Conservation (phyloP, 495 filamentous ascomycete species). For the Penicillium paxilli region DNA sequence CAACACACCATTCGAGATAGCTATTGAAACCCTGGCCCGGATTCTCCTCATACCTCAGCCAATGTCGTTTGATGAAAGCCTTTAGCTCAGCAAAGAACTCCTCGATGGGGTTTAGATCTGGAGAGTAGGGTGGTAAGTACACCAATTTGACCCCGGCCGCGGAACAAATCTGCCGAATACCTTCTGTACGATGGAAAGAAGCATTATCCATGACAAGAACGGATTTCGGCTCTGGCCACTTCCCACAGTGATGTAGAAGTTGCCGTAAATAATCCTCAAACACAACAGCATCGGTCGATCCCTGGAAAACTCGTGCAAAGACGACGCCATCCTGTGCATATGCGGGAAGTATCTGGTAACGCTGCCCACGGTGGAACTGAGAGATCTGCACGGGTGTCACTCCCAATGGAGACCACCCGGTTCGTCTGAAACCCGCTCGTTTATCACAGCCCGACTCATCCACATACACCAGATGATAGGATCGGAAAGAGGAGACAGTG, state of each 20-base stretch:
- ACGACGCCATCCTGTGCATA: too few relatives aligned
- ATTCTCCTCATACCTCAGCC: not conserved
- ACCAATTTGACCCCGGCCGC: slow-evolving; percentile 28
- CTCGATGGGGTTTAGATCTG: slow-evolving; percentile 18
- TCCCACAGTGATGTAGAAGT: slow-evolving; percentile 31
- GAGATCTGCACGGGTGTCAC: slow-evolving; percentile 23
- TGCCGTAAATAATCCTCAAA: slow-evolving; percentile 43
- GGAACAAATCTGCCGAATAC: not conserved
- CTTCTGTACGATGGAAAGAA: slow-evolving; percentile 1
- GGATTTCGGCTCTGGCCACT: slow-evolving; percentile 40
- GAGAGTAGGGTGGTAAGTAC: slow-evolving; percentile 21
- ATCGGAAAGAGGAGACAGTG: not conserved
- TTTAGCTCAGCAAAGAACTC: slow-evolving; percentile 23
- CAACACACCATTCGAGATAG: slow-evolving; percentile 1
- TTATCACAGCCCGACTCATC: not conserved
- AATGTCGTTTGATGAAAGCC: slow-evolving; percentile 8
- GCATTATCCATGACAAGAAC: slow-evolving; percentile 25
- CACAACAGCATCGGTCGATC: slow-evolving; percentile 16
- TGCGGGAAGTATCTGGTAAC: too few relatives aligned
- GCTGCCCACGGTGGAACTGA: slow-evolving; percentile 27
- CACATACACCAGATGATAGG: not conserved
- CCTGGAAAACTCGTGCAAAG: too few relatives aligned
- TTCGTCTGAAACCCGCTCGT: not conserved
- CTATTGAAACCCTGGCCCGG: slow-evolving; percentile 1
- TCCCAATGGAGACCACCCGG: not conserved